phyloP scores from a whole-genome alignment of 2,329 filamentous ascomycete species.

The Claviceps monticola region DNA sequence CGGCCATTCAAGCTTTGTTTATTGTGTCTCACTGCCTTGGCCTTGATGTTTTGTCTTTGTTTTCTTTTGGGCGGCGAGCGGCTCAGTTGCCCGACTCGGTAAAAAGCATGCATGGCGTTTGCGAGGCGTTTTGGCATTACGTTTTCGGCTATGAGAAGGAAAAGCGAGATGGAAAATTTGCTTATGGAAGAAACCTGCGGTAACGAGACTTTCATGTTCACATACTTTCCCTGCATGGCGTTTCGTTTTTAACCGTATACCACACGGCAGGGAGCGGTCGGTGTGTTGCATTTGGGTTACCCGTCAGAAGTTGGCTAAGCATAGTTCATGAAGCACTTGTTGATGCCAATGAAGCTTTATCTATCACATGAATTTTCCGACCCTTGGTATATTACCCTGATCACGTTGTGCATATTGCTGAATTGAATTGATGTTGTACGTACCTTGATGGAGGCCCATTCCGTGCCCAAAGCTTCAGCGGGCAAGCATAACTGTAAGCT shows the following conservation, averaged over 20 bases:
- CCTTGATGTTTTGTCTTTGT: not conserved
- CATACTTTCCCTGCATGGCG: not conserved
- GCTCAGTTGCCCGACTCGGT: not conserved
- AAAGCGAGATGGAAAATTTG: not conserved
- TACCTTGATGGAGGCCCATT: too few species aligned
- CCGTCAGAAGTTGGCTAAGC: not conserved
- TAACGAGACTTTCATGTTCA: not conserved
- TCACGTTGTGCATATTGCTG: too few species aligned
- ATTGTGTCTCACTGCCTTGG: too few species aligned
- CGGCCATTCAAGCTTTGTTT: too few species aligned
- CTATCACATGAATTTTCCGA: too few species aligned
- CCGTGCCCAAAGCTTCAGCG: too few species aligned
- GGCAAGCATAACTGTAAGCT: too few species aligned
- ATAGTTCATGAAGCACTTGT: too few species aligned
- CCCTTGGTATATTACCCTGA: too few species aligned
- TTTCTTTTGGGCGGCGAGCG: not conserved
- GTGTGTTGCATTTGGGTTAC: not conserved
- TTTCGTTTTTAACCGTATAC: not conserved
- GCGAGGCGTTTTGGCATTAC: not conserved
- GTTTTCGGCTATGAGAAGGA: not conserved
- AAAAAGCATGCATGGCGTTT: constrained; percentile 1
- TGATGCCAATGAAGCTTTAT: too few species aligned
- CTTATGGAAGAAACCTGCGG: not conserved
- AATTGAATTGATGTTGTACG: too few species aligned
- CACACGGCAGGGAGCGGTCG: not conserved